Conservation (phyloP, 805 yeast genomes). For the Zygoascus tannicola region DNA sequence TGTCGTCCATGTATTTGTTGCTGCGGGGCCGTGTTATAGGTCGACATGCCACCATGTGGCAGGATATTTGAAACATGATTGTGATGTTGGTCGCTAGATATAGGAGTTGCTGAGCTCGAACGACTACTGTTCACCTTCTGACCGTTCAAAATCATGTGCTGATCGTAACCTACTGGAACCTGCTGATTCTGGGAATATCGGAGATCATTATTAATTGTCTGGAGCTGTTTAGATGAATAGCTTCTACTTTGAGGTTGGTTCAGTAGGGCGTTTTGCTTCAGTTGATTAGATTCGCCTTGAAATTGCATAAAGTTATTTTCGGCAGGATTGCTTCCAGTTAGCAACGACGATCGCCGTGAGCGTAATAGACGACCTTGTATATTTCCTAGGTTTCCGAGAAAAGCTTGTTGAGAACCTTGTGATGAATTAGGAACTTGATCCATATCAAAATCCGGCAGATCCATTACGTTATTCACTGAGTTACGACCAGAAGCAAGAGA, state of each 20-base stretch:
- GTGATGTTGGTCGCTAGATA: not conserved
- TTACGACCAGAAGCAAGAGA: not conserved
- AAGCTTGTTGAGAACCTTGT: not conserved
- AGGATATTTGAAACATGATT: not conserved
- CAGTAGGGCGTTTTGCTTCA: slow-evolving; percentile 1
- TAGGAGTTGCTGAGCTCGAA: not conserved
- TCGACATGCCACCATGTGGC: not conserved
- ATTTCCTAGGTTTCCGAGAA: not conserved
- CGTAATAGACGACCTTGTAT: slow-evolving; percentile 1
- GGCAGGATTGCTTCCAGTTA: not conserved
- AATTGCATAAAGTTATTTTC: slow-evolving; percentile 2
- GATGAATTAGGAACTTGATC: not conserved
- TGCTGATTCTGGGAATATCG: not conserved
- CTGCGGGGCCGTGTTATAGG: not conserved
- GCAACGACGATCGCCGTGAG: slow-evolving; percentile 2
- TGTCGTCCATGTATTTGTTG: not conserved
- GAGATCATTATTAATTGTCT: not conserved
- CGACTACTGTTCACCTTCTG: not conserved
- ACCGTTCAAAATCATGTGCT: not conserved
- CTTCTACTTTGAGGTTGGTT: not conserved
- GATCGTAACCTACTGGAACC: not conserved
- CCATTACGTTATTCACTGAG: not conserved
- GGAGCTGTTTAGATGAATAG: not conserved
- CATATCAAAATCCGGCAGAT: not conserved
- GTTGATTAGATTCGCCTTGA: slow-evolving; percentile 3